Evolutionary conservation across 345 rosid species (phyloP).

Genomic region (Lepidium sativum): DNA sequence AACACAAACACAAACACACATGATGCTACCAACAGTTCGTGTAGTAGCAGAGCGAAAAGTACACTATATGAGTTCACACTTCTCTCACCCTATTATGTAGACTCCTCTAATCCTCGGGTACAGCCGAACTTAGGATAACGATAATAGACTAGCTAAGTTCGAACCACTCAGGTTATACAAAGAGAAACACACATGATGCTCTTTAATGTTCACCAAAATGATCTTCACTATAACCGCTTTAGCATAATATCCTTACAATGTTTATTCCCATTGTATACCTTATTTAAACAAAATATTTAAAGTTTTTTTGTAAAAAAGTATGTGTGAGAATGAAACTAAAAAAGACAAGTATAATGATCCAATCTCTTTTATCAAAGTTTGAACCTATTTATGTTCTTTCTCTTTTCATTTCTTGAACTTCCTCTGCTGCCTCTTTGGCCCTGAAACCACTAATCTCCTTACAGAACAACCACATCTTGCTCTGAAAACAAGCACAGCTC

Average conservation of each 20-base stretch:
- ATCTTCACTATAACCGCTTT: conserved; percentile 16
- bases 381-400: not conserved
- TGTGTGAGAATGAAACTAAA: conserved; percentile 11
- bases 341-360: conserved; percentile 9
- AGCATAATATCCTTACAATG: conserved; percentile 24
- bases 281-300: conserved; percentile 20
- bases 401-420: conserved; percentile 66
- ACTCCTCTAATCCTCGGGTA: too few relatives aligned
- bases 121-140: too few relatives aligned
- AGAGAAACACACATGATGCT: not conserved
- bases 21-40: too few relatives aligned
- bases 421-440: conserved; percentile 57
- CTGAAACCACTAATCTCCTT: conserved; percentile 82
- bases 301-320: not conserved
- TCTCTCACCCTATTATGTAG: too few relatives aligned
- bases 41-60: too few relatives aligned
- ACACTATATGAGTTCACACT: too few relatives aligned
- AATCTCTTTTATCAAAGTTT: conserved; percentile 5
- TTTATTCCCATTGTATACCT: conserved; percentile 13
- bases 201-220: conserved; percentile 10
- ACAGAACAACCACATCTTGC: conserved; percentile 74
- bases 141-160: too few relatives aligned
- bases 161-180: too few relatives aligned
- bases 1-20: too few relatives aligned
- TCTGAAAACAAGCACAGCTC: conserved; percentile 60